Conservation (phyloP, 345 rosid species). For the Citrus trifoliata region DNA sequence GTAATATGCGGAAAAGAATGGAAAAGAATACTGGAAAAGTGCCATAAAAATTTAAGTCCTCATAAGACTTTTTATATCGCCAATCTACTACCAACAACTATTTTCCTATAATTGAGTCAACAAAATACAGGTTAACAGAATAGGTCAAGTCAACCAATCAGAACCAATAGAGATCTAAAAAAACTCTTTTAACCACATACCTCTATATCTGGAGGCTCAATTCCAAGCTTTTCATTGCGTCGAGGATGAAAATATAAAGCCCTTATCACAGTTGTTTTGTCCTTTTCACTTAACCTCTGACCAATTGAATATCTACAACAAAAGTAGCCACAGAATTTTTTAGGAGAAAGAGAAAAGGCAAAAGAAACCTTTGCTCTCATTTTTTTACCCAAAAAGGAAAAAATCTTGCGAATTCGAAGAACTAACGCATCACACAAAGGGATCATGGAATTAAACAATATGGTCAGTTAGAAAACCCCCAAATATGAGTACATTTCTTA, state of each 20-base stretch:
- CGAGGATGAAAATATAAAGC: slow-evolving; percentile 79
- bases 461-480: neutral
- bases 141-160: neutral
- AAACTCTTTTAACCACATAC: slow-evolving; percentile 24
- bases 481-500: neutral
- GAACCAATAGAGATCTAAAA: neutral
- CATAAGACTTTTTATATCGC: neutral
- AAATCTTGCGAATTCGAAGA: too few relatives aligned
- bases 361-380: neutral
- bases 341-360: neutral
- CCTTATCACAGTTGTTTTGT: slow-evolving; percentile 41
- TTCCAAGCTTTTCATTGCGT: slow-evolving; percentile 68
- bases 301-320: slow-evolving; percentile 54
- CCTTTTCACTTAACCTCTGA: slow-evolving; percentile 50
- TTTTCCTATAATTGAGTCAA: neutral
- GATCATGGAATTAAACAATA: neutral
- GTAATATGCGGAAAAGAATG: neutral
- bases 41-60: neutral
- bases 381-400: too few relatives aligned
- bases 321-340: neutral
- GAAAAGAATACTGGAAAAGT: neutral
- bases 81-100: neutral
- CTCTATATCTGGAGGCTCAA: slow-evolving; percentile 59
- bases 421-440: neutral
- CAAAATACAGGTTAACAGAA: neutral